Conservation (phyloP, 2,329 filamentous ascomycete species). For the Lachnellula arida region DNA sequence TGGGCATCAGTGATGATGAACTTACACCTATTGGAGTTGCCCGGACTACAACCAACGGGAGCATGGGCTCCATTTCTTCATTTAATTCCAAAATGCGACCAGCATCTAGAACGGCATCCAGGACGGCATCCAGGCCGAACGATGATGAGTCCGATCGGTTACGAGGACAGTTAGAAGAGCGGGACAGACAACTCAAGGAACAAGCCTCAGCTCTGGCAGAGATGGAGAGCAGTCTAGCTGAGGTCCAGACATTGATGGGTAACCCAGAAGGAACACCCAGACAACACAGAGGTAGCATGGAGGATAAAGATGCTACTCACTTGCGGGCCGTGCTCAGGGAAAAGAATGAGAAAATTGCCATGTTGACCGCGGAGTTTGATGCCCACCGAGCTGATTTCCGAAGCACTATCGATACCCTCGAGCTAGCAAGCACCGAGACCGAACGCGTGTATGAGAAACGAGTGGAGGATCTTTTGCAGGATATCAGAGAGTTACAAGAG, state of each 20-base stretch:
- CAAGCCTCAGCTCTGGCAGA: conserved; percentile 78
- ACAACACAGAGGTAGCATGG: conserved; percentile 44
- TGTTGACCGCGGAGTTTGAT: conserved; percentile 92
- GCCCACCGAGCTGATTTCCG: conserved; percentile 91
- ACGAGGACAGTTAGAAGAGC: conserved; percentile 70
- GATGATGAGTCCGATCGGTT: conserved; percentile 70
- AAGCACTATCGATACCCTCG: conserved; percentile 92
- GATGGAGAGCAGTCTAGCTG: conserved; percentile 84
- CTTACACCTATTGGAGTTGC: conserved; percentile 47
- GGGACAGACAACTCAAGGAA: conserved; percentile 82
- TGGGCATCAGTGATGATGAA: conserved; percentile 53
- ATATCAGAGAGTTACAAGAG: conserved; percentile 77
- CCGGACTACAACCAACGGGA: conserved; percentile 47
- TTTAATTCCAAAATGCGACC: conserved; percentile 50
- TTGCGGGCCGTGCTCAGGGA: conserved; percentile 80
- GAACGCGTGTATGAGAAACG: conserved; percentile 93
- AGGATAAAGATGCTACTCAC: conserved; percentile 70
- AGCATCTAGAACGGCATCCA: conserved; percentile 33
- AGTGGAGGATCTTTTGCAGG: conserved; percentile 78
- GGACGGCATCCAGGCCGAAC: conserved; percentile 34
- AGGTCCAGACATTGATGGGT: conserved; percentile 70
- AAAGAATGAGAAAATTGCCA: conserved; percentile 94
- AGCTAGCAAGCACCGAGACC: conserved; percentile 92
- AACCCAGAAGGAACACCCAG: conserved; percentile 44
- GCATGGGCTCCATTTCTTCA: conserved; percentile 50